Evolutionary conservation across 768 basidiomycete genomes (phyloP).

Genomic region (Butyriboletus loyo): DNA sequence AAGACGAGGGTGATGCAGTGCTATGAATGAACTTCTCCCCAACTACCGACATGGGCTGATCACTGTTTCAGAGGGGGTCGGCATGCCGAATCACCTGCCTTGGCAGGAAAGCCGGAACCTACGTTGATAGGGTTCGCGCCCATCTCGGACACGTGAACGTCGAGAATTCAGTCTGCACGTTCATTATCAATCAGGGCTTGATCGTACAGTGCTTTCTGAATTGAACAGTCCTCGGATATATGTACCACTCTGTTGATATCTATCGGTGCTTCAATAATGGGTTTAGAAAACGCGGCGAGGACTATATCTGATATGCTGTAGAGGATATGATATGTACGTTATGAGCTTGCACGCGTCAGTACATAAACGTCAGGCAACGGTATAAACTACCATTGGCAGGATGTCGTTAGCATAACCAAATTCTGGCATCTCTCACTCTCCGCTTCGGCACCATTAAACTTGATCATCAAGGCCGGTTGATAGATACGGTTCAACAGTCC

Average conservation of each 20-base stretch:
- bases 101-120: background rate
- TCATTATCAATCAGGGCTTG: background rate
- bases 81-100: slow-evolving; percentile 1
- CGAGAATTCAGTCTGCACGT: slow-evolving; percentile 1
- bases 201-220: background rate
- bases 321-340: background rate
- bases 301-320: background rate
- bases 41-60: background rate
- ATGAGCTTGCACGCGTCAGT: background rate
- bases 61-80: background rate
- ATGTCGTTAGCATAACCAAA: no score
- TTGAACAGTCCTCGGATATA: slow-evolving; percentile 10
- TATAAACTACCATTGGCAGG: no score
- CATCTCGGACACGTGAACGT: slow-evolving; percentile 7
- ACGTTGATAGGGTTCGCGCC: slow-evolving; percentile 7
- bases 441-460: background rate
- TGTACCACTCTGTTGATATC: slow-evolving; percentile 2
- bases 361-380: background rate
- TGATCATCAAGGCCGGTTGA: slow-evolving; percentile 10
- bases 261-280: background rate
- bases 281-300: background rate
- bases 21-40: background rate
- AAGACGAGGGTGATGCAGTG: background rate
- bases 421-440: background rate
- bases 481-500: background rate